Base-by-base conservation (phyloP, 1,284 basidiomycete species). In the Ustilago esculenta region DNA sequence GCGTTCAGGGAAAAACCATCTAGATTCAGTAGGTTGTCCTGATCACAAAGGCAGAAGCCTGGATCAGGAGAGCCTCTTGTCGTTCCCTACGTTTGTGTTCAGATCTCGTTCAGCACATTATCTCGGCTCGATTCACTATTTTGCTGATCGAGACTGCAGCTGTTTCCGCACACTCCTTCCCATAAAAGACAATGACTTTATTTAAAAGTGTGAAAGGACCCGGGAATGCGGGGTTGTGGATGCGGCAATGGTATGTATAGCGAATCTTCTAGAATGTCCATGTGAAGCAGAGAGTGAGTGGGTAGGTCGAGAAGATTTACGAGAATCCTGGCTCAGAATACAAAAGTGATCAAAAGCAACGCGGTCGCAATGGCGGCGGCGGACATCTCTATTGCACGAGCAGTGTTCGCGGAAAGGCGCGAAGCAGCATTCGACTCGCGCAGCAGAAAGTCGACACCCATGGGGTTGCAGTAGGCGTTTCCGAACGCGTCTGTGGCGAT, bases 401-500 rank as follows among this genome's bases (percentile, higher is more conserved):
- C 27, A 20, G 8, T n/a, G n/a, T 17, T 24, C 8, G 24, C 14
- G 1, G 20, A 33, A 3, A 18, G 24, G 10, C 48, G 23, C 8
- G 18, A n/a, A 12, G 34, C 53, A n/a, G 40, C 40, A 12, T 71
- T 71, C 24, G 63, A 63, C 44, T 71, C 57, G 5, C 75, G 55
- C 30, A 81, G 50, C 23, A 68, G 33, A 27, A 65, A 58, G 44
- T 81, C 79, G 43, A 79, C 72, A 14, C 78, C 76, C 59, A 81
- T 58, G 32, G 76, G 53, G 42, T 81, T 81, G 66, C 80, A 81
- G 41, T 70, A 81, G 5, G 71, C 59, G 33, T 79, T 76, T 10
- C 80, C 80, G 47, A 81, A 81, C 5, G 59, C 72, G 48, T 81
- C 80, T 34, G 76, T 76, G 2, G 80, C 76, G 30, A 81, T 70